These are phyloP conservation scores for Tremella fuciformis DNA, from an alignment of 768 basidiomycete genomes.

Conservation along the genomic window DNA sequence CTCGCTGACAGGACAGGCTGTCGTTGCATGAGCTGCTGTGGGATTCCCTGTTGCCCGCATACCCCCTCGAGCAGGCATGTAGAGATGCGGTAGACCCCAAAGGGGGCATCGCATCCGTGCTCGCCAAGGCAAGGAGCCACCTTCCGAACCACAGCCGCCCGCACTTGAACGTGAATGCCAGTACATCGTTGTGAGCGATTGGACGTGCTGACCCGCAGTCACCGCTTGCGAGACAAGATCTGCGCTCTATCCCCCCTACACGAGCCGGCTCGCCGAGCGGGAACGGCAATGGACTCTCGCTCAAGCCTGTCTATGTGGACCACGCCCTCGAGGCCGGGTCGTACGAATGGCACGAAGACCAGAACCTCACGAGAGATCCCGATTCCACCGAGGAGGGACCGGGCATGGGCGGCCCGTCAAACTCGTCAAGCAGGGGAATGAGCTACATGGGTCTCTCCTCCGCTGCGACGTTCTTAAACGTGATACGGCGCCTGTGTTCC, in stretches of 20 bases:
- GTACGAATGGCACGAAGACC: conserved; percentile 12
- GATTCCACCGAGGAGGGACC: not conserved
- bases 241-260: conserved; percentile 7
- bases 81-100: not conserved
- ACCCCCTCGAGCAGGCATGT: conserved; percentile 3
- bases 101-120: not conserved
- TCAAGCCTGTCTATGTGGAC: not conserved
- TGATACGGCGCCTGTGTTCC: conserved; percentile 16
- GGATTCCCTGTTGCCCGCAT: conserved; percentile 7
- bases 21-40: conserved; percentile 12
- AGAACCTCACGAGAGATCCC: not conserved
- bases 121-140: not conserved
- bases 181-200: too few relatives aligned
- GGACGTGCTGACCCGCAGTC: too few relatives aligned
- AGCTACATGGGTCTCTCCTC: conserved; percentile 23
- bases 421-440: not conserved
- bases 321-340: conserved; percentile 1
- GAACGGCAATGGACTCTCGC: too few relatives aligned
- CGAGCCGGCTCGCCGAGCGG: not conserved
- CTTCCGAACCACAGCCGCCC: too few relatives aligned
- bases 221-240: too few relatives aligned
- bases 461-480: conserved; percentile 26
- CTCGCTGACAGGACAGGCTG: conserved; percentile 4
- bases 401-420: conserved; percentile 11
- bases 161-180: too few relatives aligned